A percentile compares a stretch with the other conserved stretches of the same genome.
Evolutionary conservation across 2,329 filamentous ascomycete species (phyloP).

Genomic region (Xylaria sp.): DNA sequence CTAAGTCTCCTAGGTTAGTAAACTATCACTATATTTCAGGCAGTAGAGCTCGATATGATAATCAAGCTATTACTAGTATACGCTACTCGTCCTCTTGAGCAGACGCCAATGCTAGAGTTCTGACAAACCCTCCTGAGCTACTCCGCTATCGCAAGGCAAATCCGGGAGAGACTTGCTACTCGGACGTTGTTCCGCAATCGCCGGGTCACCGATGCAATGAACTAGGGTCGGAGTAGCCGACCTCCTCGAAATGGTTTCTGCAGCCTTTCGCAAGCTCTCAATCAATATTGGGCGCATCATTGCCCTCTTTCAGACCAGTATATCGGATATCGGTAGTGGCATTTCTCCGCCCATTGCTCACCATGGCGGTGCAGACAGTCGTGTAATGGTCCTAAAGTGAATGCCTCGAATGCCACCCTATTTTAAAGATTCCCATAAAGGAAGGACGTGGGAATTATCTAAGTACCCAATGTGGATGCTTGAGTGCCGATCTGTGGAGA

Average conservation of each 20-base stretch:
- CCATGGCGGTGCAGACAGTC: background rate
- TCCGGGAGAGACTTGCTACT: background rate
- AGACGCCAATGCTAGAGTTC: background rate
- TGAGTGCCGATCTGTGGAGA: constrained; percentile 25
- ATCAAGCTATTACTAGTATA: background rate
- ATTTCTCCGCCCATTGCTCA: background rate
- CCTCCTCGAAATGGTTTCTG: background rate
- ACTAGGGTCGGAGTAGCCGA: background rate
- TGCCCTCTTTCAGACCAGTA: background rate
- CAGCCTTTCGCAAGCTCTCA: background rate
- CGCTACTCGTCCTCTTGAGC: too few relatives aligned
- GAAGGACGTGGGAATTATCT: constrained; percentile 18
- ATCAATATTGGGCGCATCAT: constrained; percentile 2
- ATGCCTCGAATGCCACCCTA: constrained; percentile 16
- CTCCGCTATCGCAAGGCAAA: background rate
- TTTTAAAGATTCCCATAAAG: constrained; percentile 15
- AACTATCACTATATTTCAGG: background rate
- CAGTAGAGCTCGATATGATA: background rate
- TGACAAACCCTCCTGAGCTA: background rate
- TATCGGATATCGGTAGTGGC: background rate
- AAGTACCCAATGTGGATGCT: background rate
- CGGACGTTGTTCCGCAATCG: background rate
- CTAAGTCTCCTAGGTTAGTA: background rate
- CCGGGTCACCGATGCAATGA: background rate
- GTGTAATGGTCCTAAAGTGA: background rate